These are phyloP conservation scores for Beauveria sp. DNA, from an alignment of 2,329 filamentous ascomycete species.

Conservation along the genomic window DNA sequence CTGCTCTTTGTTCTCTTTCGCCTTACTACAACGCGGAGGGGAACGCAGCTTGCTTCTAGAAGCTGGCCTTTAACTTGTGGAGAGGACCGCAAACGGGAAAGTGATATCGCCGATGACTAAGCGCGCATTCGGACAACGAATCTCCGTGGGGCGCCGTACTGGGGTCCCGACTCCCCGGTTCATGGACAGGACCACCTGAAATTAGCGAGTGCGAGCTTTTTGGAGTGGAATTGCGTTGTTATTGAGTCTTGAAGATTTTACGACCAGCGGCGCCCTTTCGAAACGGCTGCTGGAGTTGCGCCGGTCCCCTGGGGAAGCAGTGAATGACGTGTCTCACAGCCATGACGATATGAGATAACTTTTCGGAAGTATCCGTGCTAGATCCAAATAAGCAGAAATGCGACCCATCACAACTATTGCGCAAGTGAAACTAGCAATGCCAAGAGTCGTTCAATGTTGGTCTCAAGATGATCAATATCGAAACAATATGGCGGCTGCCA, in stretches of 20 bases:
- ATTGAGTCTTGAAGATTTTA: not conserved
- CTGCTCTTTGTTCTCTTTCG: not conserved
- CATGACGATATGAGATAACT: not conserved
- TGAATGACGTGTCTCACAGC: not conserved
- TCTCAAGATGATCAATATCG: no score
- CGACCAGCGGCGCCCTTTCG: not conserved
- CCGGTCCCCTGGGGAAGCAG: not conserved
- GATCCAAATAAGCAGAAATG: not conserved
- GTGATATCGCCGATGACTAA: slow-evolving; percentile 4
- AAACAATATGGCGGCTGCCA: no score
- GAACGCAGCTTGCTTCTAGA: not conserved
- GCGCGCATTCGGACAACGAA: not conserved
- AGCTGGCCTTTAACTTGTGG: not conserved
- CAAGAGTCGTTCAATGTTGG: not conserved
- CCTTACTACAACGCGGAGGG: not conserved
- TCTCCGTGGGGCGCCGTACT: not conserved
- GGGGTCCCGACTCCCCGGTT: no score
- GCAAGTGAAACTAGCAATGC: not conserved
- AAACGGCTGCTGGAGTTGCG: not conserved
- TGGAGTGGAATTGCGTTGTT: not conserved
- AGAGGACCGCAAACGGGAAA: no score
- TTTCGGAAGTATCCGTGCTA: not conserved
- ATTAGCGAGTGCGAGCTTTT: not conserved
- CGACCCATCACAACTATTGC: not conserved
- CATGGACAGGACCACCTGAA: not conserved